These are phyloP conservation scores for Pseudogymnoascus sp. DNA, from an alignment of 2,329 filamentous ascomycete genomes.

Conservation along the genomic window DNA sequence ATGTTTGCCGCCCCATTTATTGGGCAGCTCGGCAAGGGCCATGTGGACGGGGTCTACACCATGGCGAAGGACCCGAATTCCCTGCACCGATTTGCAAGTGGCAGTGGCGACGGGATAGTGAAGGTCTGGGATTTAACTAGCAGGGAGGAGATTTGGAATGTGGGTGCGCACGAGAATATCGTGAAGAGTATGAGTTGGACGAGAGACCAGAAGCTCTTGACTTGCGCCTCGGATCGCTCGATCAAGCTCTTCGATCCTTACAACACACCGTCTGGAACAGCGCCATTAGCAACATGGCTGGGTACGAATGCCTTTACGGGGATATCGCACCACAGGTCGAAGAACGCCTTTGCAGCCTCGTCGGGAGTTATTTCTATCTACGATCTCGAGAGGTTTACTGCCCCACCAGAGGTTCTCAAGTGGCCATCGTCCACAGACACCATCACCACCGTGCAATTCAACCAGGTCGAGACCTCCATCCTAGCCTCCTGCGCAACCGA, in stretches of 20 bases:
- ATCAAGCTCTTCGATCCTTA: slow-evolving; percentile 92
- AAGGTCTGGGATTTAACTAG: slow-evolving; percentile 84
- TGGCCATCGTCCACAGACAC: slow-evolving; percentile 90
- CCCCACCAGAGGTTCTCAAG: slow-evolving; percentile 70
- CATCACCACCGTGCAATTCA: slow-evolving; percentile 81
- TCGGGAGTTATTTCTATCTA: slow-evolving; percentile 79
- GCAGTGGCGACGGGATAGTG: slow-evolving; percentile 83
- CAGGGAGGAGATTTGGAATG: slow-evolving; percentile 66
- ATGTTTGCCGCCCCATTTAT: slow-evolving; percentile 86
- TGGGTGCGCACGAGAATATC: slow-evolving; percentile 82
- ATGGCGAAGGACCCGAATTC: slow-evolving; percentile 73
- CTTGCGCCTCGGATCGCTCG: slow-evolving; percentile 76
- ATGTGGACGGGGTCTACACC: slow-evolving; percentile 83
- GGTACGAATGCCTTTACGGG: slow-evolving; percentile 76
- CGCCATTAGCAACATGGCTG: slow-evolving; percentile 78
- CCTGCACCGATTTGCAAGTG: slow-evolving; percentile 68
- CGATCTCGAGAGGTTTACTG: slow-evolving; percentile 72
- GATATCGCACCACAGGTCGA: slow-evolving; percentile 71
- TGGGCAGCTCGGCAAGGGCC: slow-evolving; percentile 76
- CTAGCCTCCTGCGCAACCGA: slow-evolving; percentile 80
- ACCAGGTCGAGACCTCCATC: slow-evolving; percentile 87
- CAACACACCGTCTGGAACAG: slow-evolving; percentile 56
- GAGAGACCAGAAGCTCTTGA: slow-evolving; percentile 72
- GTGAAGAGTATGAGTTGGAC: slow-evolving; percentile 92
- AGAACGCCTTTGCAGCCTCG: slow-evolving; percentile 70